Evolutionary conservation across 1,284 basidiomycete species (phyloP), one percentile per base, ranked within the genome.

Genomic region (Bjerkandera adusta): DNA sequence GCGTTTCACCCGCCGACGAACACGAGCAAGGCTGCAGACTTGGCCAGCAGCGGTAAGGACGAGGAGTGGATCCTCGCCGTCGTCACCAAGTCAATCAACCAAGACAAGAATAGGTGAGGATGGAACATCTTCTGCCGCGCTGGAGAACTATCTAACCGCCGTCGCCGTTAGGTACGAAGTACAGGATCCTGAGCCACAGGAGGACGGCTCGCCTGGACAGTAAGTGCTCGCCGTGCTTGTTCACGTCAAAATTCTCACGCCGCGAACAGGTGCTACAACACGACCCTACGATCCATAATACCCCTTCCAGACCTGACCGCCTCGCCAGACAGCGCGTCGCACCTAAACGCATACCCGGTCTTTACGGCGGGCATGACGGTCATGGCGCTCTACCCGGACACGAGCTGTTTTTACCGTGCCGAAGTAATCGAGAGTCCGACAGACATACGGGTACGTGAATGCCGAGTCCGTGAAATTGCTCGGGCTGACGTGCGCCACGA

Each of bases 351-450:
- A 11, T 89, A 89, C 63, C 84, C 77, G 41, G 81, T 83, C 53
- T 90, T 88, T 59, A 64, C 75, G n/a, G 66, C 75, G 0, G 81
- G 87, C 2, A 79, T 83, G 10, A 85, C 75, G 0, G 89, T 91
- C 5, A 79, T 91, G 76, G 88, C 85, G 1, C 68, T 91, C 11
- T 91, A 90, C 64, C 89, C 88, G 0, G 89, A 91, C 58, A 91
- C 88, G 0, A 90, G 87, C 55, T 89, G 86, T 60, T 91, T 91
- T 67, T 91, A 91, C 57, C 82, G 85, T 15, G 89, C 89, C 5
- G 83, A 89, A 58, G 88, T 90, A 3, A 73, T 89, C 36, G 71
- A 78, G 12, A 76, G 78, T 6, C 86, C 85, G 5, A 77, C 69
- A 55, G 80, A 83, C 43, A 64, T 76, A 47, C 69, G 79, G 43